These are phyloP conservation scores for Termitomyces sp. DNA, from an alignment of 768 basidiomycete genomes.

Conservation along the genomic window DNA sequence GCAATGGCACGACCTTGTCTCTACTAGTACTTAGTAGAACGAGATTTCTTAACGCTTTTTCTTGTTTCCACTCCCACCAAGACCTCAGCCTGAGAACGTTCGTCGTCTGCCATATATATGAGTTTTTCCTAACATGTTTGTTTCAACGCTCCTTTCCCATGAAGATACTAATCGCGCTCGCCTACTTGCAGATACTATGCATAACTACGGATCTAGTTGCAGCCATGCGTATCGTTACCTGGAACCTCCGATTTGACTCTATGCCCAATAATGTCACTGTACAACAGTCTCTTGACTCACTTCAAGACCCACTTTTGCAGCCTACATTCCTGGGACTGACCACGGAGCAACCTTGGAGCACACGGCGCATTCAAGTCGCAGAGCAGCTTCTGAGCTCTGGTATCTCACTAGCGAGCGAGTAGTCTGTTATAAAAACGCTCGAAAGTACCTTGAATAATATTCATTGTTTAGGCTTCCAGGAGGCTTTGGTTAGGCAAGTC, in stretches of 20 bases:
- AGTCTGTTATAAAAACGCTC: neutral
- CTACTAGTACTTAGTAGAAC: no score
- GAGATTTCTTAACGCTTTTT: neutral
- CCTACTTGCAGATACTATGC: neutral
- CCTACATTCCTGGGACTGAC: constrained; percentile 27
- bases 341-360: constrained; percentile 54
- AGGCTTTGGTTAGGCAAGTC: constrained; percentile 55
- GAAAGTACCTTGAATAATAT: neutral
- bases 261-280: constrained; percentile 48
- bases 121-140: neutral
- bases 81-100: neutral
- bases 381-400: constrained; percentile 39
- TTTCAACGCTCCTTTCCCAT: neutral
- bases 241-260: constrained; percentile 54
- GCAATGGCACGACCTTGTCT: no score
- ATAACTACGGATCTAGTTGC: neutral
- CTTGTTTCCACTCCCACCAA: no score
- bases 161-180: neutral
- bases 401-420: constrained; percentile 36
- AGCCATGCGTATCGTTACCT: constrained; percentile 38
- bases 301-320: constrained; percentile 38
- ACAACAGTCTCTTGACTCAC: constrained; percentile 36
- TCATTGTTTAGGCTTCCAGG: constrained; percentile 41
- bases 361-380: constrained; percentile 43
- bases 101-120: neutral